Evolutionary conservation across 371 early-diverging fungal species (phyloP).

Genomic region (Apophysomyces sp.): DNA sequence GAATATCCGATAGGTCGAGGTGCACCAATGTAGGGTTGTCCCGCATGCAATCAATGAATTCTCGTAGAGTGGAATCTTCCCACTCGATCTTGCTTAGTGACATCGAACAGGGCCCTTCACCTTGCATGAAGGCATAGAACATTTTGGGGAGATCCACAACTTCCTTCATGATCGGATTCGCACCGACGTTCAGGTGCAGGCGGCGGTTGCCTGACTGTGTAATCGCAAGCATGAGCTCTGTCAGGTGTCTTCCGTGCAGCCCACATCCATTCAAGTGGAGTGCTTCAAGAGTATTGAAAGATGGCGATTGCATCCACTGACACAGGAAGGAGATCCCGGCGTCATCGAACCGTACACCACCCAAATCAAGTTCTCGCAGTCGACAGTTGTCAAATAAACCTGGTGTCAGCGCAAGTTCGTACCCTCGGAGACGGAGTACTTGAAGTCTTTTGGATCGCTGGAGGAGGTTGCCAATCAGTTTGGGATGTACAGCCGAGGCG

Average conservation of each 20-base stretch:
- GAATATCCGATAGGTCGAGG: conserved; percentile 32
- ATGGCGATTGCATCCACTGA: conserved; percentile 30
- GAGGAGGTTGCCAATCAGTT: conserved; percentile 20
- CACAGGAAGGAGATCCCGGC: conserved; percentile 15
- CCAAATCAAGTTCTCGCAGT: conserved; percentile 21
- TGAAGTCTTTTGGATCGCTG: conserved; percentile 19
- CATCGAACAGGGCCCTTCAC: conserved; percentile 34
- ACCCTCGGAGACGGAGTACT: conserved; percentile 18
- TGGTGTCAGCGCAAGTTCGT: conserved; percentile 3
- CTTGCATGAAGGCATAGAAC: conserved; percentile 32
- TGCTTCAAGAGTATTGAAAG: conserved; percentile 22
- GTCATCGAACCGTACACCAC: conserved; percentile 13
- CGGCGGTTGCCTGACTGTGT: conserved; percentile 25
- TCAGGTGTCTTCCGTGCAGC: conserved; percentile 30
- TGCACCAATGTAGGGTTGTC: conserved; percentile 26
- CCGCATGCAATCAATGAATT: conserved; percentile 36
- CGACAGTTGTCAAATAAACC: conserved; percentile 18
- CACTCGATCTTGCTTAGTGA: conserved; percentile 36
- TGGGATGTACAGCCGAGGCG: conserved; percentile 7
- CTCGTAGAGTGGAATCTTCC: conserved; percentile 41
- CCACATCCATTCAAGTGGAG: conserved; percentile 26
- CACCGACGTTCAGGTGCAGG: conserved; percentile 28
- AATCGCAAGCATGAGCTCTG: conserved; percentile 28
- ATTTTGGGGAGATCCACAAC: conserved; percentile 35
- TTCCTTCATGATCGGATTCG: conserved; percentile 39